Evolutionary conservation across 371 early-diverging fungal species (phyloP).

Genomic region (Encephalitozoon cuniculi): DNA sequence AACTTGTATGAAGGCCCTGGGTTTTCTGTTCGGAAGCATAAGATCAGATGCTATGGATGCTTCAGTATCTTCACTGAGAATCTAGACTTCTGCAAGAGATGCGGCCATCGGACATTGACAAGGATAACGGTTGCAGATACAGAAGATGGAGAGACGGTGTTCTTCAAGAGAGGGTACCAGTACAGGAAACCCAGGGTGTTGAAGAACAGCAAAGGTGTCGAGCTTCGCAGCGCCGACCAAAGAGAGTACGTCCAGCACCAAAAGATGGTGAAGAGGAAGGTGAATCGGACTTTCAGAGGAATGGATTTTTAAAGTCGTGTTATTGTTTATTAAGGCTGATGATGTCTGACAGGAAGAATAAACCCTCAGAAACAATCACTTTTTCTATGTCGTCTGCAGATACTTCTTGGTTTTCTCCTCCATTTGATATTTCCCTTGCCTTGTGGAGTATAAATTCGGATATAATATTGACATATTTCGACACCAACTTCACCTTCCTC

Average conservation of each 20-base stretch:
- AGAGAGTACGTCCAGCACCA: constrained; percentile 34
- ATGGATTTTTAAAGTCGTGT: not conserved
- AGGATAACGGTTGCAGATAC: constrained; percentile 37
- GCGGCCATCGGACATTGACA: constrained; percentile 49
- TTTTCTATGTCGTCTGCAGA: not conserved
- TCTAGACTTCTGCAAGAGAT: constrained; percentile 50
- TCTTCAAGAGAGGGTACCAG: constrained; percentile 40
- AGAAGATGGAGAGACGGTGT: constrained; percentile 15
- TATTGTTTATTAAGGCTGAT: not conserved
- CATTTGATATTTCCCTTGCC: not conserved
- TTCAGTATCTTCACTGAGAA: constrained; percentile 31
- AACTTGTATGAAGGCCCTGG: not conserved
- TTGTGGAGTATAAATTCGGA: not conserved
- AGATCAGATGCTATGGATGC: constrained; percentile 45
- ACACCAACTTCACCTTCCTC: not conserved
- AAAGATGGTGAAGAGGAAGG: not conserved
- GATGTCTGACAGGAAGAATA: constrained; percentile 3
- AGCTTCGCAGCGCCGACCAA: constrained; percentile 30
- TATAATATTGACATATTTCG: not conserved
- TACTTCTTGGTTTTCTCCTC: not conserved
- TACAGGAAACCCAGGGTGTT: constrained; percentile 18
- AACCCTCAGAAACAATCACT: not conserved
- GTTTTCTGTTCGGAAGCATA: constrained; percentile 24
- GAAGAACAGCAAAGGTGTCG: constrained; percentile 25
- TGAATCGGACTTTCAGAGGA: not conserved